Evolutionary conservation across 192 early-diverging fungal genomes (phyloP), one percentile per base, ranked within the genome.

Genomic region (Glomus cerebriforme): DNA sequence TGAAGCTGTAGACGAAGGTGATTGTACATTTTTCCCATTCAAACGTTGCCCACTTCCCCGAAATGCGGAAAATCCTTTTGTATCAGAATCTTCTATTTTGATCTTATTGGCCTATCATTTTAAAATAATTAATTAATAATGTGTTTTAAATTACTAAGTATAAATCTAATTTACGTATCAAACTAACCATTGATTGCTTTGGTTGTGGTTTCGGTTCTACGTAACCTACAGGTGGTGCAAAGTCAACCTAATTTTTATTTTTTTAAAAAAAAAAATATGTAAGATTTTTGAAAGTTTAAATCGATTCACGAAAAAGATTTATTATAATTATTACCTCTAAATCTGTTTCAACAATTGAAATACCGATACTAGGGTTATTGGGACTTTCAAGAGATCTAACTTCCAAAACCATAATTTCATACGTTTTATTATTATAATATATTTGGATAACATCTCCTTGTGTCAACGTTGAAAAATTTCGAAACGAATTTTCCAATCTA

Each of bases 331-430:
- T 34, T 72, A 91, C 96, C 78, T 97, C 96, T 54, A 99, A 82
- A 89, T 99, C 98, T 0, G 97, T 99, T 82, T 99, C 98, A 31
- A 98, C 90, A 76, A 99, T 95, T 39, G 93, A 96, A 70, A 99
- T 95, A 22, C 94, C 98, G 8, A 87, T 85, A 7, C 89, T 79
- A 5, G 83, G 64, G 8, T 87, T 85, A 7, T 90, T 79, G 3
- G 83, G 64, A 32, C 72, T 82, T 54, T 79, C 49, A 35, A 65
- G 81, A 7, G 98, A 96, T 80, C 93, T 93, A 24, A 91, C 92
- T 82, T 99, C 97, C 75, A 98, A 87, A 4, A 99, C 95, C 7
- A 92, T 80, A 71, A 99, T 94, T 59, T 95, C 93, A 83, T 95
- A 99, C 47, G 92, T 83, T 75, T 90, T 92, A 66, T 87, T 86